Percentiles rank a stretch among this genome's conserved stretches.
phyloP scores from a whole-genome alignment of 306 rosid species.

The Nissolia schottii region DNA sequence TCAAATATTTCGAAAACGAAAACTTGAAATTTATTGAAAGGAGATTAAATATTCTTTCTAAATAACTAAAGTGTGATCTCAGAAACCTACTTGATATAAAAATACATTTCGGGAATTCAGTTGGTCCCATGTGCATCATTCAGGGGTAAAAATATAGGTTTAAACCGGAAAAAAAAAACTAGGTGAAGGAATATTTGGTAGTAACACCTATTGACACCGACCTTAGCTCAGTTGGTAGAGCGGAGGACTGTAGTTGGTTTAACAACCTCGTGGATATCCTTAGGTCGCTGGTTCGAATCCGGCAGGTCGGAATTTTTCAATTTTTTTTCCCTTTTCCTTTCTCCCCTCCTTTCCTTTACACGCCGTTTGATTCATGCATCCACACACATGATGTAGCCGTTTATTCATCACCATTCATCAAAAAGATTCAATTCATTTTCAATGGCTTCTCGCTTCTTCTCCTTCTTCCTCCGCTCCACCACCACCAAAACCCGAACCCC shows the following conservation, averaged over 20 bases:
- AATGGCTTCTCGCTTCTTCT: constrained; percentile 51
- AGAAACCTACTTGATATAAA: too few relatives aligned
- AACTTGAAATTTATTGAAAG: too few relatives aligned
- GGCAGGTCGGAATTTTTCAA: constrained; percentile 41
- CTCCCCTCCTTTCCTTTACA: too few relatives aligned
- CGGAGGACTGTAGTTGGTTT: constrained; percentile 58
- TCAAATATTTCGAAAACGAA: too few relatives aligned
- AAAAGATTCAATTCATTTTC: too few relatives aligned
- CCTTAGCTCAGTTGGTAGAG: constrained; percentile 68
- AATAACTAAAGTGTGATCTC: too few relatives aligned
- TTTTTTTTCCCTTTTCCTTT: not conserved
- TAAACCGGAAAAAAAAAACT: too few relatives aligned
- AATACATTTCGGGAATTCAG: too few relatives aligned
- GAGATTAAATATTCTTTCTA: too few relatives aligned
- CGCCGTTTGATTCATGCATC: not conserved
- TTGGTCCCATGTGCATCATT: too few relatives aligned
- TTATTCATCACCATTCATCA: not conserved
- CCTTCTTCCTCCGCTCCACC: constrained; percentile 14
- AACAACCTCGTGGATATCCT: constrained; percentile 20
- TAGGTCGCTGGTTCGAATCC: constrained; percentile 73
- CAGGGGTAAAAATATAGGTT: too few relatives aligned
- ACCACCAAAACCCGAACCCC: constrained; percentile 5
- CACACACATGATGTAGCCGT: not conserved
- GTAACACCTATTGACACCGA: constrained; percentile 24
- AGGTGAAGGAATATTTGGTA: too few relatives aligned